Base-by-base conservation (phyloP, 306 rosid genomes). In the Glycine soja region DNA sequence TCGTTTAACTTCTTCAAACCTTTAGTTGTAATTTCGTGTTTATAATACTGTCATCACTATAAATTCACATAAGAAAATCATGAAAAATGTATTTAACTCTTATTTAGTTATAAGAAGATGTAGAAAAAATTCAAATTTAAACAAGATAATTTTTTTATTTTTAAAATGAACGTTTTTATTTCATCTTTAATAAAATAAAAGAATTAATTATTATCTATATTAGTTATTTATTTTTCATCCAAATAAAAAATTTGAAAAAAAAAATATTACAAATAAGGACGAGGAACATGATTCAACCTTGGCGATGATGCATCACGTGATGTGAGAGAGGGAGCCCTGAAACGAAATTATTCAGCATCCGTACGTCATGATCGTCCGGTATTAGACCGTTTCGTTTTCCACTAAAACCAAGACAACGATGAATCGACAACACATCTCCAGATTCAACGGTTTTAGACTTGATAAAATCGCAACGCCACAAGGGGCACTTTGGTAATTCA, bases 251-350 rank as follows among this genome's bases (percentile, higher is more conserved):
- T 0, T 1, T 24, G 30, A 24, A 24, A 24, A 24, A 24, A 24
- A 24, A 2, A 24, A 24, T 1, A 24, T 24, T 24, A 2, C 30
- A 24, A 24, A 24, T 24, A 24, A 42, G 46, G 51, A 46, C 2
- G 50, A 15, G 13, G 3, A 7, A 36, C 4, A 36, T 36, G 40
- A 36, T 36, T 36, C 40, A 36, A 65, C 8, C 40, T 65, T 3
- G 30, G 24, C 30, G 30, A 24, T 24, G 30, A 24, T 24, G 72
- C 64, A 77, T 76, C 82, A 68, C 82, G 82, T 68, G 75, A 53
- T 18, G 43, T 5, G n/a, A 24, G 68, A 24, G 47, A 10, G 34
- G 54, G 10, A 24, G 2, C 2, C 30, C 30, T 24, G 30, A 24
- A 24, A 24, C 30, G 47, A 53, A 56, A 54, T 42, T 43, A 66